A percentile compares a stretch with the other conserved stretches of the same genome.
Conservation (phyloP, 352 stramenopile species). For the Phytophthora kernoviae region DNA sequence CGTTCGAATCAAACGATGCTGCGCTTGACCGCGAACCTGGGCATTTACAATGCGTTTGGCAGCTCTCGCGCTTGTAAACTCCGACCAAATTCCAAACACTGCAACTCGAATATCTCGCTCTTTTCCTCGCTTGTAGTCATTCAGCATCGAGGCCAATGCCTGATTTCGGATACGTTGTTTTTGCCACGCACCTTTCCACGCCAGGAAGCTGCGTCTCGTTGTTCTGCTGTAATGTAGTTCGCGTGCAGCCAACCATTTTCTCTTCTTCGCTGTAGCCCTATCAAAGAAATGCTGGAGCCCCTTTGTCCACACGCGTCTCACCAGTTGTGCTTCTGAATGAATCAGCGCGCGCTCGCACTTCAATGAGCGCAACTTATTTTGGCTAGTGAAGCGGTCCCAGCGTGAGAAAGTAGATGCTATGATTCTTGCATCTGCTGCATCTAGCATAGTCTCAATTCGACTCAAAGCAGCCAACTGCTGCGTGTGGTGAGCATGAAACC, state of each 20-base stretch:
- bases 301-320: slow-evolving; percentile 30
- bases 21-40: slow-evolving; percentile 34
- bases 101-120: not conserved
- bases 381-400: slow-evolving; percentile 30
- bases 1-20: slow-evolving; percentile 26
- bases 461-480: slow-evolving; percentile 14
- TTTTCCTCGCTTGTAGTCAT: slow-evolving; percentile 7
- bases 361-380: slow-evolving; percentile 19
- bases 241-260: not conserved
- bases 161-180: slow-evolving; percentile 9
- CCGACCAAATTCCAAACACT: slow-evolving; percentile 23
- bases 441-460: slow-evolving; percentile 24
- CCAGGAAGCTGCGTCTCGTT: slow-evolving; percentile 14
- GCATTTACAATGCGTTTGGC: slow-evolving; percentile 34
- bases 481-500: slow-evolving; percentile 14
- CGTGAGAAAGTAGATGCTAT: slow-evolving; percentile 16
- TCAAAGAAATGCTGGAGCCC: slow-evolving; percentile 22
- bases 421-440: slow-evolving; percentile 9
- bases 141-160: slow-evolving; percentile 5
- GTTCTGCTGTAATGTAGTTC: slow-evolving; percentile 6
- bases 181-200: slow-evolving; percentile 25
- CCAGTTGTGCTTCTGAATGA: slow-evolving; percentile 18
- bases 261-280: slow-evolving; percentile 14
- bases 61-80: slow-evolving; percentile 28
- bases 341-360: slow-evolving; percentile 17